Evolutionary conservation across 495 filamentous ascomycete genomes (phyloP), one percentile per base, ranked within the genome.

Genomic region (Penicillium goetzii): DNA sequence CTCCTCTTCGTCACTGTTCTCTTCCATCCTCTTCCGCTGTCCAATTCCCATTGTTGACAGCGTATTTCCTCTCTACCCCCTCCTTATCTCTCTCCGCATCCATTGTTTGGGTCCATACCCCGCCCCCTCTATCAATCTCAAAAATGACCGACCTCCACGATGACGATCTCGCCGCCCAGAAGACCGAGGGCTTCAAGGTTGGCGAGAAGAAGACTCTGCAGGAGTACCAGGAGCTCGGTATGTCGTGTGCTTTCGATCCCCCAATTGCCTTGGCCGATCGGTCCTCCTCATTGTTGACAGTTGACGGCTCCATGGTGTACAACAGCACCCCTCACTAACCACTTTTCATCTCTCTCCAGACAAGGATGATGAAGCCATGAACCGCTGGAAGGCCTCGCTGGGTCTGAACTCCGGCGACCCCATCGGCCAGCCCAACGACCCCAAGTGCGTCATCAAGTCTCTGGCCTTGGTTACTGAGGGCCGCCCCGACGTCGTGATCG

Each of bases 181-280:
- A 86, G 74, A 97, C 92, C 61, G 88, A 93, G 81, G 94, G 95
- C 68, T 99, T 96, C 88, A 97, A 95, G 85, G 89, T 97, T 66
- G 92, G 92, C 66, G 92, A 97, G 85, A 97, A 97, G 88, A 97
- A 97, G 85, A 93, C 91, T 62, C 84, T 99, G 66, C 88, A 92
- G 59, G 92, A 97, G 77, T 97, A 97, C 78, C 80, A 90, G 62
- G 79, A 97, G 70, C 88, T 99, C 76, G 95, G 95, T 97, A 81
- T 74, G 91, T 43, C 14, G 19, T 54, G 7, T 1, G 2, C 19
- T 25, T 17, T 33, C 34, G 7, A 21, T 11, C 15, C 8, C 7
- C 19, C 32, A 28, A 59, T 47, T 59, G 28, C 9, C 32, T 25
- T 36, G 26, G 17, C 12, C 32, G 36, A 60, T n/a, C 58, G 19